A percentile compares a stretch with the other conserved stretches of the same genome.
phyloP scores from a whole-genome alignment of 495 filamentous ascomycete genomes.

The Cercophora newfieldiana region DNA sequence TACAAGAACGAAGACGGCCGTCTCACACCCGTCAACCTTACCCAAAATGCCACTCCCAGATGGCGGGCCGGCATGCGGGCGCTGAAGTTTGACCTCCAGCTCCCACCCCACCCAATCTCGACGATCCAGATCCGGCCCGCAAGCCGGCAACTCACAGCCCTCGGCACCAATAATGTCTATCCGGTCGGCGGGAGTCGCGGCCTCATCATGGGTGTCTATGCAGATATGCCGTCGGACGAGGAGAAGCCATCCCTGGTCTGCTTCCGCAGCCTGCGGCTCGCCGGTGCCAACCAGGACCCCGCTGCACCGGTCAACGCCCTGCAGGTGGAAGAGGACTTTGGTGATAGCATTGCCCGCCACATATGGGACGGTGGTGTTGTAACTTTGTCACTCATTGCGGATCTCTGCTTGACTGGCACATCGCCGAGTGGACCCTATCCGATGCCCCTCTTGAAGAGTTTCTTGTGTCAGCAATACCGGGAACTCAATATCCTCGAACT shows the following conservation, averaged over 20 bases:
- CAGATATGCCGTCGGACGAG: conserved; percentile 28
- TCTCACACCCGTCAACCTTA: conserved; percentile 39
- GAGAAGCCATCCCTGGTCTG: conserved; percentile 26
- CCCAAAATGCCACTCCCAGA: conserved; percentile 15
- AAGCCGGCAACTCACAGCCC: conserved; percentile 28
- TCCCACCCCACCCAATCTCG: conserved; percentile 32
- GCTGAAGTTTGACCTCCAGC: conserved; percentile 39
- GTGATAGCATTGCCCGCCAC: conserved; percentile 92
- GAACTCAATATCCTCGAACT: conserved; percentile 68
- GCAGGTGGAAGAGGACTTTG: conserved; percentile 82
- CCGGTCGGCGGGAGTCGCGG: conserved; percentile 23
- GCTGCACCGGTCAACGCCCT: conserved; percentile 15
- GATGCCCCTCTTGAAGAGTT: conserved; percentile 18
- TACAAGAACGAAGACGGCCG: conserved; percentile 33
- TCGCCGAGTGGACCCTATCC: not conserved
- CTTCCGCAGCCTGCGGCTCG: conserved; percentile 39
- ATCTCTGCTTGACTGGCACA: conserved; percentile 26
- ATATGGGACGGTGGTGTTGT: conserved; percentile 71
- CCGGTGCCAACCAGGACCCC: conserved; percentile 26
- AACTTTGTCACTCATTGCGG: conserved; percentile 40
- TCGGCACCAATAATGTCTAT: conserved; percentile 35
- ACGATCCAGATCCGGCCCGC: conserved; percentile 41
- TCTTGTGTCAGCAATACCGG: conserved; percentile 16
- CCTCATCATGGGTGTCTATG: conserved; percentile 41
- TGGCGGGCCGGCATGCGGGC: conserved; percentile 46